phyloP scores from a whole-genome alignment of 164 flowering plant species.

The Tetrastigma voinierianum region DNA sequence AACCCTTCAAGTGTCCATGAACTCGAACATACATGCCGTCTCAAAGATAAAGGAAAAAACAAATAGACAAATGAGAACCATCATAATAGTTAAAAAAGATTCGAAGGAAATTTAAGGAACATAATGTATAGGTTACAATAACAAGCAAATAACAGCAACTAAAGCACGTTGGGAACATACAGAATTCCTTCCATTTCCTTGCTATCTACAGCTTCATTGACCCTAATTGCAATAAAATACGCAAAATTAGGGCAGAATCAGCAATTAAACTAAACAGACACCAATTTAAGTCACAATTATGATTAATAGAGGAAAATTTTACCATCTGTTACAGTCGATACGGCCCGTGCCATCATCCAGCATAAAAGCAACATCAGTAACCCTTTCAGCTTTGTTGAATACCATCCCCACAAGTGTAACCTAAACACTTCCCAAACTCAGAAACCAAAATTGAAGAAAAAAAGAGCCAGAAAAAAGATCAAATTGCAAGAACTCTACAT shows the following conservation, averaged over 20 bases:
- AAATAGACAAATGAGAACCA: not conserved
- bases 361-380: slow-evolving; percentile 62
- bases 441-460: slow-evolving; percentile 7
- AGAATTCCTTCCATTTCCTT: slow-evolving; percentile 58
- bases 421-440: slow-evolving; percentile 29
- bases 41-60: slow-evolving; percentile 27
- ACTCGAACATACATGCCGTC: slow-evolving; percentile 81
- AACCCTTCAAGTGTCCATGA: slow-evolving; percentile 73
- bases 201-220: slow-evolving; percentile 53
- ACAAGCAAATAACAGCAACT: not conserved
- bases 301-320: not conserved
- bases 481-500: slow-evolving; percentile 31
- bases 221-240: slow-evolving; percentile 34
- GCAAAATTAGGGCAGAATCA: not conserved
- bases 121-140: not conserved
- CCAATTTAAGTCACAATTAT: not conserved
- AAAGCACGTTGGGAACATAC: slow-evolving; percentile 30
- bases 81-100: not conserved
- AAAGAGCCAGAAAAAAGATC: slow-evolving; percentile 5
- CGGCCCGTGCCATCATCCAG: slow-evolving; percentile 95
- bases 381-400: slow-evolving; percentile 50
- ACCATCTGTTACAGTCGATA: slow-evolving; percentile 81
- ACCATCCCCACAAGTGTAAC: slow-evolving; percentile 76
- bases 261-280: not conserved
- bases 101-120: not conserved